phyloP scores from a whole-genome alignment of 2,329 filamentous ascomycete genomes.

The Dactylonectria estremocensis region DNA sequence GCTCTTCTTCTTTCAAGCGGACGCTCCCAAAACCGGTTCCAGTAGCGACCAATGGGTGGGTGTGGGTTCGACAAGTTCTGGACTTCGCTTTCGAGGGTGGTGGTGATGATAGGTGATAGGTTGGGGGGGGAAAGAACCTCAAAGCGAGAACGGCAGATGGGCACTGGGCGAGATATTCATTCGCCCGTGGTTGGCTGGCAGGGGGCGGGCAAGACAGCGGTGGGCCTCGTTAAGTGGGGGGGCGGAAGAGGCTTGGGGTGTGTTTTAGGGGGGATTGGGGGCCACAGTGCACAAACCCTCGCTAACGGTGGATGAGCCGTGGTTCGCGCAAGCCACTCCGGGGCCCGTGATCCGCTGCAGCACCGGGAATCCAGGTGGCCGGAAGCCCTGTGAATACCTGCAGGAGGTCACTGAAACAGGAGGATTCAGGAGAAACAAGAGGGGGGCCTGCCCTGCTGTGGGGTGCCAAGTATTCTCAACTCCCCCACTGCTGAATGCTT shows the following conservation, averaged over 20 bases:
- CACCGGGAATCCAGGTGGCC: constrained; percentile 10
- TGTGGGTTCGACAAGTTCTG: constrained; percentile 2
- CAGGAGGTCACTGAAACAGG: constrained; percentile 3
- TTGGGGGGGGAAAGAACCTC: neutral
- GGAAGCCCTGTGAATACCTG: constrained; percentile 4
- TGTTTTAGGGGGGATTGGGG: too few relatives aligned
- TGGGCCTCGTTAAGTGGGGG: neutral
- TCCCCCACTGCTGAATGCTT: neutral
- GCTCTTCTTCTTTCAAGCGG: too few relatives aligned
- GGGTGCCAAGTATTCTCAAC: neutral
- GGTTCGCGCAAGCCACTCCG: constrained; percentile 18
- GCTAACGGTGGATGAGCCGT: neutral
- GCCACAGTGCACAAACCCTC: too few relatives aligned
- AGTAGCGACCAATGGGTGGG: constrained; percentile 18
- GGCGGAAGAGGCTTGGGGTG: too few relatives aligned
- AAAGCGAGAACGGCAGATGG: constrained; percentile 6
- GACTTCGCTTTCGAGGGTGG: neutral
- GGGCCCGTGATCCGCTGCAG: constrained; percentile 24
- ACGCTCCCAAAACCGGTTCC: constrained; percentile 3
- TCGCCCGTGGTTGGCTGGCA: constrained; percentile 16
- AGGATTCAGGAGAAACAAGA: neutral
- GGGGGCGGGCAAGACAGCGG: neutral
- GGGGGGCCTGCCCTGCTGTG: neutral
- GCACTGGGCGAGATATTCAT: neutral
- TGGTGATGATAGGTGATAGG: constrained; percentile 18